Conservation (phyloP, 139 green algal genomes). For the Prasinococcaceae sp. region DNA sequence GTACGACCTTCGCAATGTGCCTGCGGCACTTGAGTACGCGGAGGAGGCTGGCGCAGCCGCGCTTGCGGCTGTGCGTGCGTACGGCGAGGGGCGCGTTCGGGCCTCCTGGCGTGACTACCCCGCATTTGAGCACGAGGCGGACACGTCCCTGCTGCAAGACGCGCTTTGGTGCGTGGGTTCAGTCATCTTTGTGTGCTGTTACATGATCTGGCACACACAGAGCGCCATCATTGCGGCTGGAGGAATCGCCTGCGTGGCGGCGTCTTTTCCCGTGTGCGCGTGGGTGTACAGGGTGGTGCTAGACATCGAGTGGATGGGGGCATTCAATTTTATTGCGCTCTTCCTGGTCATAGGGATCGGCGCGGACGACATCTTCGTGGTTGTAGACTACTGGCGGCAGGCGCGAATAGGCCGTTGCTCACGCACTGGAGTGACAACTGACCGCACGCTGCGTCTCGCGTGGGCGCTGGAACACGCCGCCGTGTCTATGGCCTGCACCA, state of each 20-base stretch:
- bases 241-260: background rate
- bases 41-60: too few relatives aligned
- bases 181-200: background rate
- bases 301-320: slow-evolving; percentile 16
- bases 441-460: background rate
- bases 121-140: too few relatives aligned
- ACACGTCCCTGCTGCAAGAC: too few relatives aligned
- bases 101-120: too few relatives aligned
- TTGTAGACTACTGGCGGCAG: slow-evolving; percentile 17
- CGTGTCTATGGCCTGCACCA: background rate
- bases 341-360: slow-evolving; percentile 24
- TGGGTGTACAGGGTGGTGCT: slow-evolving; percentile 12
- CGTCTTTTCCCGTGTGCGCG: slow-evolving; percentile 5
- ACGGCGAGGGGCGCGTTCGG: too few relatives aligned
- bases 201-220: background rate
- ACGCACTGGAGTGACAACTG: background rate
- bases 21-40: too few relatives aligned
- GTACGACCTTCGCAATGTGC: too few relatives aligned
- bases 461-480: background rate
- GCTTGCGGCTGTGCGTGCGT: too few relatives aligned
- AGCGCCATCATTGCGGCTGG: background rate
- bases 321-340: slow-evolving; percentile 20
- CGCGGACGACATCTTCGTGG: slow-evolving; percentile 26
- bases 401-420: too few relatives aligned
- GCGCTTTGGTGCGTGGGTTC: too few relatives aligned